Evolutionary conservation across 441 rosid species (phyloP), one percentile per base, ranked within the genome.

Genomic region (Arabidopsis hybrid): DNA sequence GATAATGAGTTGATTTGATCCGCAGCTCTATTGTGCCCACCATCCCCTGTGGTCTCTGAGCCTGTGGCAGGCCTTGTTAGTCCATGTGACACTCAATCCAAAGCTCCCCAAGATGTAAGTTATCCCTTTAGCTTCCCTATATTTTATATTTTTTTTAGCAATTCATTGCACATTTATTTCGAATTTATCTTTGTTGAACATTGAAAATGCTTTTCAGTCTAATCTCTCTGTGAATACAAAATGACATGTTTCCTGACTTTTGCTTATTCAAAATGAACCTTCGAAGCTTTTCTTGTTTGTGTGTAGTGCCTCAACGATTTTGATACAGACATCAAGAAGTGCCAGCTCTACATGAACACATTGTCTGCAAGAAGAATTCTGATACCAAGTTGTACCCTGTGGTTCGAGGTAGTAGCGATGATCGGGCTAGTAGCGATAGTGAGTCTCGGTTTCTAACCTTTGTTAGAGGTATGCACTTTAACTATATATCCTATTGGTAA

Each of bases 41-140:
- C 92, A 90, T 65, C 85, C 50, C 78, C 0, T 3, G 57, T 52
- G 35, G 57, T 26, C 57, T 52, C 35, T 26, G n/a, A 26, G 34
- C 88, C 17, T 43, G 6, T 43, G 47, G 67, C 86, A 36, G 85
- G 78, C 12, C 67, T 90, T 6, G 8, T 14, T 63, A 51, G 58
- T 65, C 85, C 94, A 1, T 92, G 97, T 81, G 57, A 53, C 71
- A 8, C 84, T 66, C 92, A 88, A 65, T 75, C 82, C 39, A 92
- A 90, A 88, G 88, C 91, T 49, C 88, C 90, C 87, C 91, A 86
- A 80, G 91, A 92, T 68, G 95, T 89, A 83, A 8, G 85, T 18
- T 29, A 14, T 5, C 10, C 18, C 11, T 14, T 51, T 9, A 4
- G 34, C 56, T 50, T 9, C 55, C 13, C 29, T 18, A 26, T 26